A percentile compares a stretch with the other conserved stretches of the same genome.
Conservation (phyloP, 1,284 basidiomycete species). For the Cryptococcus neoformans region DNA sequence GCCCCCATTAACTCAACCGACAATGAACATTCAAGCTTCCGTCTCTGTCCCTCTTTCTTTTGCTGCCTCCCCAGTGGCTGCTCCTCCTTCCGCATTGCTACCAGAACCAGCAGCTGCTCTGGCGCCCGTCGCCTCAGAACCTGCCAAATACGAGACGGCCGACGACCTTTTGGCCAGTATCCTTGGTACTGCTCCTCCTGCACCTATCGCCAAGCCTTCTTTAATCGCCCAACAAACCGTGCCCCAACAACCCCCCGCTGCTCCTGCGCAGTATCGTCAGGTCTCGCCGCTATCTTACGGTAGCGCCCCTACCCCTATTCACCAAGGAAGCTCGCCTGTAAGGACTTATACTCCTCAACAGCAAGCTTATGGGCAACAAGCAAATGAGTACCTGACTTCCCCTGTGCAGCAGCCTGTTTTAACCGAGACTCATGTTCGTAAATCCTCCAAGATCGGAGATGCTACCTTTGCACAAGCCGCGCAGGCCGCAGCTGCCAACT, state of each 20-base stretch:
- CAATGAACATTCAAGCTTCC: not conserved
- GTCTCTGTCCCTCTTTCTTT: not conserved
- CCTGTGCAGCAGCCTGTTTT: not conserved
- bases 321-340: not conserved
- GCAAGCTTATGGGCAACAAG: not conserved
- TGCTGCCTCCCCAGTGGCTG: not conserved
- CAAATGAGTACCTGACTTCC: not conserved
- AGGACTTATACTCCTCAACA: not conserved
- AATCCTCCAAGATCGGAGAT: slow-evolving; percentile 13
- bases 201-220: not conserved
- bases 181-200: slow-evolving; percentile 20
- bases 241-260: not conserved
- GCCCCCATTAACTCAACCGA: not conserved
- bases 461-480: slow-evolving; percentile 18
- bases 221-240: not conserved
- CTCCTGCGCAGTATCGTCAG: not conserved
- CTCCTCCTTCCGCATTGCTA: slow-evolving; percentile 1
- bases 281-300: not conserved
- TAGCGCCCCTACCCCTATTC: not conserved
- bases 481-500: not conserved
- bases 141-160: slow-evolving; percentile 31
- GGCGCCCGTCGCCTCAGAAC: not conserved
- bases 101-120: not conserved
- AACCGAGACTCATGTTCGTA: not conserved
- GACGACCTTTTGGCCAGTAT: slow-evolving; percentile 41